Conservation (phyloP, 2,329 filamentous ascomycete genomes). For the Cercospora berteroae region DNA sequence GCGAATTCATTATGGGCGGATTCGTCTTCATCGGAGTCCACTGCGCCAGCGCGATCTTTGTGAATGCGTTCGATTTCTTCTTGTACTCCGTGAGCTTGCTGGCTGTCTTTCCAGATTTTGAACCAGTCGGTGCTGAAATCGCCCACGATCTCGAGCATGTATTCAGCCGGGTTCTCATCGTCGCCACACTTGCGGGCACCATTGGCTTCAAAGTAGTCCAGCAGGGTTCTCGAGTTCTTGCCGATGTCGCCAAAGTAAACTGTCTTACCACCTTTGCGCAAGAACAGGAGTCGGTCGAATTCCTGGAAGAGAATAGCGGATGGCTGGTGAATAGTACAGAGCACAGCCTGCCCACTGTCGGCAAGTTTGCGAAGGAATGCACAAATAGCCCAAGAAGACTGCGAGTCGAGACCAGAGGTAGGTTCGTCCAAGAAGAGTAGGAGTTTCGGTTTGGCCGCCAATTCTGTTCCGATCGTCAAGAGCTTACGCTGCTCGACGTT, state of each 20-base stretch:
- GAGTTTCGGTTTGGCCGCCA: conserved; percentile 52
- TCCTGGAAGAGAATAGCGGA: conserved; percentile 46
- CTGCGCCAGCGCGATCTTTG: conserved; percentile 35
- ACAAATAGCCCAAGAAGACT: conserved; percentile 64
- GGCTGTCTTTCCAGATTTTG: conserved; percentile 41
- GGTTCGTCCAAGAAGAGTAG: conserved; percentile 63
- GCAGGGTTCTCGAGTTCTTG: conserved; percentile 41
- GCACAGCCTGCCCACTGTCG: conserved; percentile 45
- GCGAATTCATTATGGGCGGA: conserved; percentile 45
- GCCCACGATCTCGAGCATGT: conserved; percentile 61
- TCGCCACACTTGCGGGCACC: conserved; percentile 59
- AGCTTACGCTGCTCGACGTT: conserved; percentile 63
- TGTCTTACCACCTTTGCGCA: conserved; percentile 46
- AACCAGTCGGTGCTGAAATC: conserved; percentile 44
- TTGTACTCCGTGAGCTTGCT: conserved; percentile 36
- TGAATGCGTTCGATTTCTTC: conserved; percentile 43
- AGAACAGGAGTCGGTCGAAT: conserved; percentile 47
- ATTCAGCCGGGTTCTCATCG: conserved; percentile 70
- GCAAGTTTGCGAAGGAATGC: conserved; percentile 62
- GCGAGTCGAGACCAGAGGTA: conserved; percentile 60
- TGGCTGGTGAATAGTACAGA: conserved; percentile 51
- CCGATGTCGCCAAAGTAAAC: conserved; percentile 52
- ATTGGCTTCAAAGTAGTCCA: conserved; percentile 59
- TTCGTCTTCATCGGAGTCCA: conserved; percentile 33
- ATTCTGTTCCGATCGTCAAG: conserved; percentile 55